Percentiles rank a stretch among this genome's conserved stretches.
Conservation (phyloP, 495 filamentous ascomycete genomes). For the Penicillium chermesinum region DNA sequence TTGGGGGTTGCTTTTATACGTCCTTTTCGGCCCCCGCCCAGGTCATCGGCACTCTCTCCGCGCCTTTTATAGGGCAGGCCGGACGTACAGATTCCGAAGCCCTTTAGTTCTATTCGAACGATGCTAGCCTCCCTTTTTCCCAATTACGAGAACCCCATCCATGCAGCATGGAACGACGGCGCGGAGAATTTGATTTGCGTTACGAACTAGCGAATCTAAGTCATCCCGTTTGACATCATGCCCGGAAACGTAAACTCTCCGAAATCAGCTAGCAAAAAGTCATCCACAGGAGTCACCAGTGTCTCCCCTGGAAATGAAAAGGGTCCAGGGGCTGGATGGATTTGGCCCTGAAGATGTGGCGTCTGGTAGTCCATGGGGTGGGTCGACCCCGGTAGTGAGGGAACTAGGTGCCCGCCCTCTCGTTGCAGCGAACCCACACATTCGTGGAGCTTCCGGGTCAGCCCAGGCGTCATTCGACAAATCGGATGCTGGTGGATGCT, state of each 20-base stretch:
- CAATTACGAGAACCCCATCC: no score
- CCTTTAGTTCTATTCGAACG: no score
- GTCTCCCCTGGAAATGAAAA: slow-evolving; percentile 13
- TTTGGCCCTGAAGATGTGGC: not conserved
- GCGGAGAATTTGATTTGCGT: not conserved
- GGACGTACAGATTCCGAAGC: not conserved
- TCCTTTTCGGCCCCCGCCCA: not conserved
- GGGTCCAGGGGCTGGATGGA: slow-evolving; percentile 5
- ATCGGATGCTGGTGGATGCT: slow-evolving; percentile 25
- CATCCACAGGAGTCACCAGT: slow-evolving; percentile 11
- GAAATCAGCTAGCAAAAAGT: slow-evolving; percentile 20
- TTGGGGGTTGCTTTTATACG: not conserved
- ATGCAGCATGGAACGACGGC: no score
- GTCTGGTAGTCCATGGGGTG: slow-evolving; percentile 8
- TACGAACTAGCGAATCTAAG: not conserved
- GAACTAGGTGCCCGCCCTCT: slow-evolving; percentile 1
- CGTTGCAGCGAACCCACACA: slow-evolving; percentile 16
- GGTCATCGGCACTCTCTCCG: slow-evolving; percentile 11
- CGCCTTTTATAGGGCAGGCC: not conserved
- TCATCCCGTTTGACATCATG: slow-evolving; percentile 16
- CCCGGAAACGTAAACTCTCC: slow-evolving; percentile 20
- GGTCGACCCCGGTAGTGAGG: not conserved
- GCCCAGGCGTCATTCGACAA: slow-evolving; percentile 25
- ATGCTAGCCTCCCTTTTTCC: no score
- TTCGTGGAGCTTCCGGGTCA: slow-evolving; percentile 22